Base-by-base conservation (phyloP, 768 basidiomycete species). In the Auricularia cornea region DNA sequence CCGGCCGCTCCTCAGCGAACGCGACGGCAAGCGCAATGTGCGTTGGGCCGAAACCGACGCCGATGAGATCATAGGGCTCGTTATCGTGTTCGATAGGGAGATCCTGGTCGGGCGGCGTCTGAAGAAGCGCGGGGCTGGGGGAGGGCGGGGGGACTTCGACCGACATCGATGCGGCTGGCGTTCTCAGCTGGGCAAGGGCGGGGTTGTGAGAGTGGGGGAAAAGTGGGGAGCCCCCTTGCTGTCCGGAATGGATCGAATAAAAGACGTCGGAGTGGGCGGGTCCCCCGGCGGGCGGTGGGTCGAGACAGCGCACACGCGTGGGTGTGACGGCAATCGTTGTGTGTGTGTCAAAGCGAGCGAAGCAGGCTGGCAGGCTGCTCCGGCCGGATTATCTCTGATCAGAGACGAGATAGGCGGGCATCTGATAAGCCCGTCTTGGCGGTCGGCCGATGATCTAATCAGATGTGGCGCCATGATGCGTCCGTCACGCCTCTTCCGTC, bases 21-120 rank as follows among this genome's bases (percentile, higher is more conserved):
- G 80, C 73, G 12, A 74, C 67, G 35, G 79, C 81, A 59, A 83
- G 73, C 35, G 83, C 82, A 62, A 84, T 72, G 67, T 82, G 82
- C 2, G 82, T 78, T 28, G 82, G 82, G 12, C 83, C 83, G 62
- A 83, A 83, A 2, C 83, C 83, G 18, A 82, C 68, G 56, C 81
- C 80, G 61, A 84, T 73, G 30, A 82, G 66, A 71, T 84, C 82
- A 71, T 76, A 79, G 23, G 44, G 44, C 23, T 48, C 44, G 44
- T 18, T 8, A 6, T 48, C 44, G 23, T 48, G 23, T 18, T 48
- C 44, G 23, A 48, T 48, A 18, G 20, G 44, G 44, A 48, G 6
- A 6, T 48, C 44, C 44, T 48, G 12, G 44, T 48, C 44, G 6
- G 44, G 44, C 20, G 44, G 44, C 44, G 44, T 48, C 20, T 48